Percentiles rank a stretch among this genome's conserved stretches.
phyloP scores from a whole-genome alignment of 208 protist genomes.

The Crithidia brevicula region DNA sequence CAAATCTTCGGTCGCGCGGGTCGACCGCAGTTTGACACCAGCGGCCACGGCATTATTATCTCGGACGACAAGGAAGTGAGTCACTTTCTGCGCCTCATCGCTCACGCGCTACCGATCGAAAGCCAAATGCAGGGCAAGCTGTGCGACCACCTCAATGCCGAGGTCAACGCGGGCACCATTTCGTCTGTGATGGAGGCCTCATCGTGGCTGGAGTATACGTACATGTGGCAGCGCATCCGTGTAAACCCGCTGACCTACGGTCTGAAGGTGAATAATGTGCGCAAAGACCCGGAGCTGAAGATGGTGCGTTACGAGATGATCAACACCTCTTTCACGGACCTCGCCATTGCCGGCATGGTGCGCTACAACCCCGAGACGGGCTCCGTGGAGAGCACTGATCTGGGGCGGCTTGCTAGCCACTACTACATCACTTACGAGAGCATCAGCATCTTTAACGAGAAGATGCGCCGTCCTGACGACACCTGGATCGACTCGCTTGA shows the following conservation, averaged over 20 bases:
- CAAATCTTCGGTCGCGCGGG: slow-evolving; percentile 99
- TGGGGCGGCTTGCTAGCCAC: slow-evolving; percentile 97
- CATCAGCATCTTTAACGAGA: slow-evolving; percentile 95
- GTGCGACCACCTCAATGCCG: slow-evolving; percentile 98
- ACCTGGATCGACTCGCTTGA: slow-evolving; percentile 87
- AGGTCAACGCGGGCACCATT: slow-evolving; percentile 98
- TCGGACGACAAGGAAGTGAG: slow-evolving; percentile 97
- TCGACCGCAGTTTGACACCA: slow-evolving; percentile 98
- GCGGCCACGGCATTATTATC: slow-evolving; percentile 98
- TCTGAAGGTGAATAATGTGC: slow-evolving; percentile 90
- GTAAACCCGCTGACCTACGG: slow-evolving; percentile 97
- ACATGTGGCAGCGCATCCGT: slow-evolving; percentile 97
- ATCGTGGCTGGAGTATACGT: slow-evolving; percentile 98
- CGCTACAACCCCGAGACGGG: slow-evolving; percentile 98
- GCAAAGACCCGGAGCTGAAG: slow-evolving; percentile 92
- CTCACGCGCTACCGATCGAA: slow-evolving; percentile 97
- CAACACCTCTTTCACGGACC: slow-evolving; percentile 91
- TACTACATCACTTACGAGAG: slow-evolving; percentile 98
- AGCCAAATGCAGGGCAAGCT: slow-evolving; percentile 93
- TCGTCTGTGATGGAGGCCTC: slow-evolving; percentile 95
- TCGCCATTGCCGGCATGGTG: slow-evolving; percentile 95
- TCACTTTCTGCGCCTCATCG: slow-evolving; percentile 96
- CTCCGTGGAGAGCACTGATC: slow-evolving; percentile 94
- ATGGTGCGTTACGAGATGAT: slow-evolving; percentile 95
- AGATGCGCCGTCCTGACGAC: slow-evolving; percentile 82